A percentile compares a stretch with the other conserved stretches of the same genome.
Conservation (phyloP, 768 basidiomycete species). For the Phlegmacium glaucopus region DNA sequence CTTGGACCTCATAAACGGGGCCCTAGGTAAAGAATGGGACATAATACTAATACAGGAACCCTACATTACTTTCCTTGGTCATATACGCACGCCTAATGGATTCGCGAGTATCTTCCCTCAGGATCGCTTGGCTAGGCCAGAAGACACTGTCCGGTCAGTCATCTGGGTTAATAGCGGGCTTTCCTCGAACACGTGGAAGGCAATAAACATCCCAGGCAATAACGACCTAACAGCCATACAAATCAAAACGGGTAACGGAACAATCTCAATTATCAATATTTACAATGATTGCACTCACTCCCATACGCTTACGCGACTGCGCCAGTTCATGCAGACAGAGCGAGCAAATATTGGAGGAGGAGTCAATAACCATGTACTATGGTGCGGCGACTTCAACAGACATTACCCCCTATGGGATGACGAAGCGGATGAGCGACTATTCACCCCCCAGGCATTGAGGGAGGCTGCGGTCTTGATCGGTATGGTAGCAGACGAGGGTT, state of each 20-base stretch:
- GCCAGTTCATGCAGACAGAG: not conserved
- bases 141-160: slow-evolving; percentile 6
- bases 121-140: not conserved
- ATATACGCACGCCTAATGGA: not conserved
- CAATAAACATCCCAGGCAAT: slow-evolving; percentile 16
- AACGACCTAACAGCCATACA: too few relatives aligned
- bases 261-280: too few relatives aligned
- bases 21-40: not conserved
- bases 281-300: too few relatives aligned
- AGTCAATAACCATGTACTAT: slow-evolving; percentile 19
- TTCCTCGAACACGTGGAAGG: slow-evolving; percentile 13
- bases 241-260: too few relatives aligned
- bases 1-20: slow-evolving; percentile 6
- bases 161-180: slow-evolving; percentile 21
- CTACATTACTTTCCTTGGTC: not conserved
- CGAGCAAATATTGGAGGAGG: not conserved
- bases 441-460: slow-evolving; percentile 23
- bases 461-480: slow-evolving; percentile 24
- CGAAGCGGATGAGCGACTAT: slow-evolving; percentile 26
- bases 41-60: slow-evolving; percentile 13
- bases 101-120: not conserved
- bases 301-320: slow-evolving; percentile 1
- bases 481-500: slow-evolving; percentile 16
- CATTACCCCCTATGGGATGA: slow-evolving; percentile 41
- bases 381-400: slow-evolving; percentile 37